Conservation (phyloP, 306 rosid species). For the Casuarina glauca region DNA sequence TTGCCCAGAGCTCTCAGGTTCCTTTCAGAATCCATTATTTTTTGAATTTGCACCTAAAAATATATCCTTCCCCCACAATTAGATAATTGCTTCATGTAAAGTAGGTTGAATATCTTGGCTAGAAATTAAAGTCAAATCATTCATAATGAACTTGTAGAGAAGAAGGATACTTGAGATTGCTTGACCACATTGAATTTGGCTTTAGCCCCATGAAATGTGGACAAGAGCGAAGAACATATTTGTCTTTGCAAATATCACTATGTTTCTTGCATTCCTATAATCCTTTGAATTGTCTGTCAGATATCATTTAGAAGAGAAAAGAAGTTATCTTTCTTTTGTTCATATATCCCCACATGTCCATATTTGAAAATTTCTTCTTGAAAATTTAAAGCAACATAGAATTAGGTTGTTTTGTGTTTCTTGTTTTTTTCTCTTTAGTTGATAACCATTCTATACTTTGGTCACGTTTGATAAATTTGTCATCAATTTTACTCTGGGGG, state of each 20-base stretch:
- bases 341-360: neutral
- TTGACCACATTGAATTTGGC: neutral
- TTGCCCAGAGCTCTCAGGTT: constrained; percentile 80
- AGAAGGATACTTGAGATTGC: neutral
- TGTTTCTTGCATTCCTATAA: neutral
- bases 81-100: neutral
- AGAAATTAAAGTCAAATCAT: neutral
- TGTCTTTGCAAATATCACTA: neutral
- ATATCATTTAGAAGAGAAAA: neutral
- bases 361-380: no score
- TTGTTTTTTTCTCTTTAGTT: no score
- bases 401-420: no score
- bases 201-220: no score
- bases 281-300: neutral
- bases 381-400: no score
- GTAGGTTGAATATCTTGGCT: neutral
- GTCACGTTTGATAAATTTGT: no score
- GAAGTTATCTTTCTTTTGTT: neutral
- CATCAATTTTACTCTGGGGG: no score
- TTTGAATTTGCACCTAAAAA: constrained; percentile 12
- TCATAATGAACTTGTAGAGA: neutral
- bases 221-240: no score
- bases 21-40: constrained; percentile 7
- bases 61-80: neutral
- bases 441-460: no score